Conservation (phyloP, 2,329 filamentous ascomycete species). For the Talaromyces sp. region DNA sequence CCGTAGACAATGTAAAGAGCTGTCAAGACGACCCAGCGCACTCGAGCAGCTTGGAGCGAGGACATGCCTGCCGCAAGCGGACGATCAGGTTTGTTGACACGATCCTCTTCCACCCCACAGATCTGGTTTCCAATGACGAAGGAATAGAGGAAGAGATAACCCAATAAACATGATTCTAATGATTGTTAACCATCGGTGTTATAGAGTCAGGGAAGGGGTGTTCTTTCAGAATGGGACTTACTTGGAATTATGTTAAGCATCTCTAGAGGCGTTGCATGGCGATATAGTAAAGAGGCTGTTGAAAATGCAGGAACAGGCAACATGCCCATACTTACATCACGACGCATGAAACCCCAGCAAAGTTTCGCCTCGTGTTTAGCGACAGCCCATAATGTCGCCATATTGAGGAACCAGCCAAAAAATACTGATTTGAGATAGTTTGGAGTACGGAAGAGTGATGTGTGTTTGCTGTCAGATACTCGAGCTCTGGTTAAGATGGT, state of each 20-base stretch:
- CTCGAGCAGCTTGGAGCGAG: constrained; percentile 4
- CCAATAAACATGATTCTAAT: constrained; percentile 6
- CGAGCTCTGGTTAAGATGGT: neutral
- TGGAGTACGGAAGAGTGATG: neutral
- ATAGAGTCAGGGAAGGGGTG: neutral
- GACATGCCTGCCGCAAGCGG: constrained; percentile 6
- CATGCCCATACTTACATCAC: constrained; percentile 11
- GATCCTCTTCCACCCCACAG: constrained; percentile 8
- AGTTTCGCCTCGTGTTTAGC: constrained; percentile 5
- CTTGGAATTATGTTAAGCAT: constrained; percentile 2
- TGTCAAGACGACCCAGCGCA: constrained; percentile 9
- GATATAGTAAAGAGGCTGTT: constrained; percentile 10
- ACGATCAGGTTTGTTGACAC: constrained; percentile 12
- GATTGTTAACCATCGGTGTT: neutral
- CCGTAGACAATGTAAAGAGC: constrained; percentile 6
- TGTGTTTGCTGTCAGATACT: neutral
- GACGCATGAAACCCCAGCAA: constrained; percentile 10
- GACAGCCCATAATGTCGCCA: constrained; percentile 5
- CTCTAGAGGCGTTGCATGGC: constrained; percentile 4
- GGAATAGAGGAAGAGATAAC: constrained; percentile 5
- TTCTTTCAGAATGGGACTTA: neutral
- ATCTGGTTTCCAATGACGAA: constrained; percentile 11
- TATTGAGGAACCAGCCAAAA: neutral
- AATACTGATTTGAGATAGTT: neutral
- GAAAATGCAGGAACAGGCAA: constrained; percentile 9